Evolutionary conservation across 495 filamentous ascomycete species (phyloP).

Genomic region (Amphirosellinia nigrospora): DNA sequence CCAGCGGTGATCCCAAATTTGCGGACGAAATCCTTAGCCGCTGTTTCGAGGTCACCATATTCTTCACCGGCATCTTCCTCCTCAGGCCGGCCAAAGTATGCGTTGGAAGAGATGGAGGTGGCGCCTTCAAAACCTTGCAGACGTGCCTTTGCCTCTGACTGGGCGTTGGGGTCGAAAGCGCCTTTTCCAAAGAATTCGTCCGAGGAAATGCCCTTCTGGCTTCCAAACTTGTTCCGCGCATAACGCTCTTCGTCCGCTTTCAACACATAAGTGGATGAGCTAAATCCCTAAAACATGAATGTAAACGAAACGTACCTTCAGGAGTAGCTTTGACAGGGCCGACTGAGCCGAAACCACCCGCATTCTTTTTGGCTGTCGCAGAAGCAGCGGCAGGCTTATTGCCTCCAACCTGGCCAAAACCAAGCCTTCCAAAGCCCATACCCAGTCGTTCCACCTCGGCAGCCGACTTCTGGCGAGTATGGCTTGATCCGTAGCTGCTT

Average conservation of each 20-base stretch:
- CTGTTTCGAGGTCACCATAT: conserved; percentile 87
- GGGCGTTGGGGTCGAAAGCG: conserved; percentile 76
- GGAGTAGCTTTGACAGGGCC: conserved; percentile 68
- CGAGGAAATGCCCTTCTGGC: conserved; percentile 94
- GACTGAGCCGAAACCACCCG: conserved; percentile 86
- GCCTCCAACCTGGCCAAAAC: conserved; percentile 86
- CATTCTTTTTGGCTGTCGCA: conserved; percentile 73
- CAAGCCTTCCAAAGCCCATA: conserved; percentile 85
- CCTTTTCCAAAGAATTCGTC: conserved; percentile 98
- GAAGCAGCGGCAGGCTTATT: conserved; percentile 60
- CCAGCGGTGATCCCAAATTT: conserved; percentile 94
- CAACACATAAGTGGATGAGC: neutral
- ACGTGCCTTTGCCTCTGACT: conserved; percentile 83
- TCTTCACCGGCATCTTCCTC: conserved; percentile 71
- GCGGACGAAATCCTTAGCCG: conserved; percentile 91
- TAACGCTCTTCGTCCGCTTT: conserved; percentile 74
- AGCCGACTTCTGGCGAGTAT: conserved; percentile 62
- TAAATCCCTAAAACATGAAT: neutral
- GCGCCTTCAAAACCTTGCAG: conserved; percentile 94
- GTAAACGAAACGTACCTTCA: conserved; percentile 64
- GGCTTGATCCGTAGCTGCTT: conserved; percentile 64
- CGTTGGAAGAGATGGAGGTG: conserved; percentile 89
- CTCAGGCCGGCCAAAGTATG: conserved; percentile 90
- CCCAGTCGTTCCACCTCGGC: conserved; percentile 87
- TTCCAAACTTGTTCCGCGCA: conserved; percentile 83